These are phyloP conservation scores for Aureobasidium subglaciale DNA, from an alignment of 2,329 filamentous ascomycete genomes.

Conservation along the genomic window DNA sequence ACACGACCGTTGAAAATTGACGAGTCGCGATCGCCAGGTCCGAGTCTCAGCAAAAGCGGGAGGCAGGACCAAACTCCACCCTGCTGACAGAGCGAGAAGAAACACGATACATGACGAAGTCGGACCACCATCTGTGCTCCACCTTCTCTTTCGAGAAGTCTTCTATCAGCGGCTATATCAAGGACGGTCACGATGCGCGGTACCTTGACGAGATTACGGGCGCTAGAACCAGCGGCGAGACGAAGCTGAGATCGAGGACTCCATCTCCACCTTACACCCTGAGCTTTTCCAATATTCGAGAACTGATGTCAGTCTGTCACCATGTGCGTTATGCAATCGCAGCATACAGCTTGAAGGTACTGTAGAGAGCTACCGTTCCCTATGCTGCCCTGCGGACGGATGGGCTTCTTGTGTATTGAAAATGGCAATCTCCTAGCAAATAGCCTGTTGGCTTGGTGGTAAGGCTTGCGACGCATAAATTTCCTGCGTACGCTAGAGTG, in stretches of 20 bases:
- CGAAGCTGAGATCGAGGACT: too few relatives aligned
- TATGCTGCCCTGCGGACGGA: too few relatives aligned
- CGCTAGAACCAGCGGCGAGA: too few relatives aligned
- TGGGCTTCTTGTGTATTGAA: too few relatives aligned
- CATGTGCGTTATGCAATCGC: too few relatives aligned
- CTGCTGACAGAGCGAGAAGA: constrained; percentile 9
- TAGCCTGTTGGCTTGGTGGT: too few relatives aligned
- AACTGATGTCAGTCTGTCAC: constrained; percentile 5
- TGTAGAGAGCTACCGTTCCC: too few relatives aligned
- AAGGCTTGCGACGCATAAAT: neutral
- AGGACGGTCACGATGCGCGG: neutral
- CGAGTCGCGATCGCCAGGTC: neutral
- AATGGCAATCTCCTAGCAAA: too few relatives aligned
- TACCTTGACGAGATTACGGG: constrained; percentile 1
- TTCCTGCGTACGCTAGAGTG: neutral
- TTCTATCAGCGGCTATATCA: constrained; percentile 7
- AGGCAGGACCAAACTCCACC: neutral
- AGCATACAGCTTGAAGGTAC: too few relatives aligned
- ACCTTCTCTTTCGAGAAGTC: constrained; percentile 13
- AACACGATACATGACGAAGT: neutral
- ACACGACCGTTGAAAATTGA: constrained; percentile 7
- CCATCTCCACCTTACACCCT: too few relatives aligned
- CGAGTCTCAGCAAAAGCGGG: neutral
- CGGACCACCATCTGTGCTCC: neutral
- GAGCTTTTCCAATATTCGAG: too few relatives aligned